Percentiles rank a stretch among this genome's conserved stretches.
phyloP scores from a whole-genome alignment of 257 asterid genomes.

The Solanum chiquidenum region DNA sequence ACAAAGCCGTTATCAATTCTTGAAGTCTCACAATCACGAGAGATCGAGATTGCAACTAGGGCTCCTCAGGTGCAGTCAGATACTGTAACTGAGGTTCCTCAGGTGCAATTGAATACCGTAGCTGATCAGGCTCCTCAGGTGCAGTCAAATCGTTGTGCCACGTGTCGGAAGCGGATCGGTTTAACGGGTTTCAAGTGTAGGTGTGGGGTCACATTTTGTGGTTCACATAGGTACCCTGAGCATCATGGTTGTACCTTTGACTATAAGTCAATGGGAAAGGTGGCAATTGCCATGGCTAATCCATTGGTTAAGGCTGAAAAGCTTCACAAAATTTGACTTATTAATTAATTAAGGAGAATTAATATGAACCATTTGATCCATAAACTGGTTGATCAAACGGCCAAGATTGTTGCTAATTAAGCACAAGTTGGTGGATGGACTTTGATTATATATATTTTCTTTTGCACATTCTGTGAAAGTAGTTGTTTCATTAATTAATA shows the following conservation, averaged over 20 bases:
- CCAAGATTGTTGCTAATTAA: neutral
- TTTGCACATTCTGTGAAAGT: neutral
- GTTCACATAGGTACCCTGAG: constrained; percentile 41
- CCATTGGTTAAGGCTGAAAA: constrained; percentile 33
- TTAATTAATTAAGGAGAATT: neutral
- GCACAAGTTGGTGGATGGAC: neutral
- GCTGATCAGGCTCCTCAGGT: neutral
- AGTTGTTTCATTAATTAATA: neutral
- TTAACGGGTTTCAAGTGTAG: constrained; percentile 38
- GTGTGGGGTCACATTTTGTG: constrained; percentile 42
- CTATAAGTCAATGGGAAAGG: constrained; percentile 30
- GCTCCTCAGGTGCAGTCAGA: neutral
- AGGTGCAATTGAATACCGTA: neutral
- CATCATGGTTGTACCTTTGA: constrained; percentile 35
- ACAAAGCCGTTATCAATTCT: neutral
- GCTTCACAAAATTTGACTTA: constrained; percentile 30
- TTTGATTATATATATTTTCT: neutral
- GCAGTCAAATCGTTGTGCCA: constrained; percentile 23
- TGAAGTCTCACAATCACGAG: neutral
- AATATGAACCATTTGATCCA: neutral
- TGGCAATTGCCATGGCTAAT: constrained; percentile 32
- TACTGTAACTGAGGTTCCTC: neutral
- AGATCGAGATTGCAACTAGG: neutral
- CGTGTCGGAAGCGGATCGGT: constrained; percentile 33
- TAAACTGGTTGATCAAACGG: neutral